A percentile compares a stretch with the other conserved stretches of the same genome.
These are phyloP conservation scores for Lasiosphaeriaceae sp. DNA, from an alignment of 495 filamentous ascomycete species.

Conservation along the genomic window DNA sequence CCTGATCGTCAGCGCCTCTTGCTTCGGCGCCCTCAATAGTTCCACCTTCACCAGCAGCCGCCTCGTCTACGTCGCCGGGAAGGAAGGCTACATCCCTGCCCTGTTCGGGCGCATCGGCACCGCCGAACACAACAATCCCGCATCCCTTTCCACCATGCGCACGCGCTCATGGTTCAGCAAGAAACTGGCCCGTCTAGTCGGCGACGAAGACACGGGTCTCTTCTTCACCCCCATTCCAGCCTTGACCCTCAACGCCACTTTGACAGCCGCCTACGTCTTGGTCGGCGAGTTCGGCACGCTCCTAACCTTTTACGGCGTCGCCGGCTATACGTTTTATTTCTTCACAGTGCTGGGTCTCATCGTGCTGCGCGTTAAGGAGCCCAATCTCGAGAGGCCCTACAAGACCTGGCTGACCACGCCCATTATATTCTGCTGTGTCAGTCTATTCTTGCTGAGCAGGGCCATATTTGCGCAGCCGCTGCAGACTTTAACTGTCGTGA, in stretches of 20 bases:
- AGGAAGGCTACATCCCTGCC: slow-evolving; percentile 87
- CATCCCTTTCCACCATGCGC: slow-evolving; percentile 41
- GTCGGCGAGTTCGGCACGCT: slow-evolving; percentile 90
- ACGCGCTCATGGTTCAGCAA: slow-evolving; percentile 57
- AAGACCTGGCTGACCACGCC: slow-evolving; percentile 94
- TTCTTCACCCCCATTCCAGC: slow-evolving; percentile 90
- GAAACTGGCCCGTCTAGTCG: slow-evolving; percentile 53
- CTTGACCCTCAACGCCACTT: slow-evolving; percentile 68
- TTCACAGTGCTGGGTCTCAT: slow-evolving; percentile 90
- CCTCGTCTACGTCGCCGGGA: slow-evolving; percentile 89
- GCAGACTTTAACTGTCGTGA: slow-evolving; percentile 81
- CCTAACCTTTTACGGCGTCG: slow-evolving; percentile 94
- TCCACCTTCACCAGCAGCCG: slow-evolving; percentile 91
- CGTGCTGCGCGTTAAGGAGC: slow-evolving; percentile 83
- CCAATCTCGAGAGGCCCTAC: slow-evolving; percentile 83
- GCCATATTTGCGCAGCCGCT: slow-evolving; percentile 86
- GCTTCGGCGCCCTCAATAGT: slow-evolving; percentile 89
- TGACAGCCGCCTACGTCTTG: slow-evolving; percentile 72
- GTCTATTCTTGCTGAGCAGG: slow-evolving; percentile 81
- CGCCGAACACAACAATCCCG: slow-evolving; percentile 39
- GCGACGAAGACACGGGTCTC: slow-evolving; percentile 57
- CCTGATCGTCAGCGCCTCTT: slow-evolving; percentile 81
- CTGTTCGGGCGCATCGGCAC: slow-evolving; percentile 82
- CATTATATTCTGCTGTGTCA: slow-evolving; percentile 97
- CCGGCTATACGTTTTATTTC: slow-evolving; percentile 96